phyloP scores from a whole-genome alignment of 176 grass and related monocot species.

The Tuctoria greenei region DNA sequence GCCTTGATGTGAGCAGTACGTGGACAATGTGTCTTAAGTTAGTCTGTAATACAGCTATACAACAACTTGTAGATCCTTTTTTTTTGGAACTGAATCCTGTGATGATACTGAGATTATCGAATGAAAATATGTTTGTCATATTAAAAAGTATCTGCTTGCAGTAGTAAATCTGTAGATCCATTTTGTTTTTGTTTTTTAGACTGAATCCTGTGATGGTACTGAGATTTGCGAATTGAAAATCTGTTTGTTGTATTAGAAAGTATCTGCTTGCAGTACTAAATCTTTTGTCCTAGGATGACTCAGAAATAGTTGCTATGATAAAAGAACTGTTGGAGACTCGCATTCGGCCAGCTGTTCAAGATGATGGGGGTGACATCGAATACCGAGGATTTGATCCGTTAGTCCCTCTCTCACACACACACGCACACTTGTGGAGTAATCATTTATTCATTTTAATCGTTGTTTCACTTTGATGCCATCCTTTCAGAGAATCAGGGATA shows the following conservation, averaged over 20 bases:
- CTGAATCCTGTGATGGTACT: background rate
- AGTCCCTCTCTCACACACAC: constrained; percentile 12
- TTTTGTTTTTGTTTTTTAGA: too few relatives aligned
- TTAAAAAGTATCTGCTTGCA: constrained; percentile 8
- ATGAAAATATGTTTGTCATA: constrained; percentile 3
- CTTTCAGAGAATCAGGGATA: constrained; percentile 70
- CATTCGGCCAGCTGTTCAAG: constrained; percentile 93
- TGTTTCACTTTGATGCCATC: constrained; percentile 27
- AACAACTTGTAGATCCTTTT: background rate
- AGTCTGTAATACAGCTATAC: background rate
- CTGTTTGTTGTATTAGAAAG: background rate
- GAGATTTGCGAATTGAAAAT: background rate
- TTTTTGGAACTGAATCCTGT: background rate
- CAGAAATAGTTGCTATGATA: constrained; percentile 99
- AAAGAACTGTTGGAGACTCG: constrained; percentile 95
- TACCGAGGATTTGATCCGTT: constrained; percentile 87
- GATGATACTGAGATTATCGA: background rate
- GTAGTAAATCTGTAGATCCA: constrained; percentile 33
- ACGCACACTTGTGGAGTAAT: background rate
- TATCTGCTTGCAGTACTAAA: constrained; percentile 34
- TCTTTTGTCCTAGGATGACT: constrained; percentile 69
- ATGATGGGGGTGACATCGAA: constrained; percentile 99
- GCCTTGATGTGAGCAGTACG: background rate
- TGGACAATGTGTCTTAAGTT: background rate
- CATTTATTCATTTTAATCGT: background rate